Conservation (phyloP, 2,329 filamentous ascomycete species). For the Cordyceps fumosorosea region DNA sequence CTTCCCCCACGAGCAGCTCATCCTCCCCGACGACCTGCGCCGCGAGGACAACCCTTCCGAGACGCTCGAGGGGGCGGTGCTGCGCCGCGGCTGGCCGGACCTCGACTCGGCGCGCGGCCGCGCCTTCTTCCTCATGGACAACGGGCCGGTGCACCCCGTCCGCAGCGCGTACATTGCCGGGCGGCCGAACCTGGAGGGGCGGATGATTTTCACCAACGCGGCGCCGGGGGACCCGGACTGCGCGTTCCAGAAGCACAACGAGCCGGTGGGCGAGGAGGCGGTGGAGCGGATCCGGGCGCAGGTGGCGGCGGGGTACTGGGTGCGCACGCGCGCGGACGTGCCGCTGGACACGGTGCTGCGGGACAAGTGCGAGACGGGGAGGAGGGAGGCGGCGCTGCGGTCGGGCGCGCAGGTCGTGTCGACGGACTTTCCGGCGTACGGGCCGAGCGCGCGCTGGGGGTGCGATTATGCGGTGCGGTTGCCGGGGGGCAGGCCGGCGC, state of each 20-base stretch:
- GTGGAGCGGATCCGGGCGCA: slow-evolving; percentile 35
- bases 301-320: slow-evolving; percentile 40
- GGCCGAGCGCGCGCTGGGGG: slow-evolving; percentile 39
- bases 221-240: slow-evolving; percentile 37
- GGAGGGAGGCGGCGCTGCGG: slow-evolving; percentile 34
- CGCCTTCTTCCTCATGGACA: slow-evolving; percentile 46
- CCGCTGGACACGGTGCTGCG: slow-evolving; percentile 36
- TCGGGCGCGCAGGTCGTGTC: slow-evolving; percentile 44
- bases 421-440: slow-evolving; percentile 41
- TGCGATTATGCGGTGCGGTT: slow-evolving; percentile 34
- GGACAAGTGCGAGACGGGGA: slow-evolving; percentile 30
- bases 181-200: slow-evolving; percentile 31
- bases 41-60: slow-evolving; percentile 21
- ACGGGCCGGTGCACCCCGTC: slow-evolving; percentile 33
- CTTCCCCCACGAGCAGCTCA: slow-evolving; percentile 32
- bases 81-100: slow-evolving; percentile 42
- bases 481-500: slow-evolving; percentile 19
- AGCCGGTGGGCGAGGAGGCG: slow-evolving; percentile 28
- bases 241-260: slow-evolving; percentile 41
- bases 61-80: slow-evolving; percentile 39
- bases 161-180: slow-evolving; percentile 32
- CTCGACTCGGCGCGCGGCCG: slow-evolving; percentile 36
- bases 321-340: slow-evolving; percentile 41
- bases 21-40: slow-evolving; percentile 41
- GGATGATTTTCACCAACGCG: slow-evolving; percentile 43